Conservation (phyloP, 441 rosid genomes). For the Biscutella laevigata region DNA sequence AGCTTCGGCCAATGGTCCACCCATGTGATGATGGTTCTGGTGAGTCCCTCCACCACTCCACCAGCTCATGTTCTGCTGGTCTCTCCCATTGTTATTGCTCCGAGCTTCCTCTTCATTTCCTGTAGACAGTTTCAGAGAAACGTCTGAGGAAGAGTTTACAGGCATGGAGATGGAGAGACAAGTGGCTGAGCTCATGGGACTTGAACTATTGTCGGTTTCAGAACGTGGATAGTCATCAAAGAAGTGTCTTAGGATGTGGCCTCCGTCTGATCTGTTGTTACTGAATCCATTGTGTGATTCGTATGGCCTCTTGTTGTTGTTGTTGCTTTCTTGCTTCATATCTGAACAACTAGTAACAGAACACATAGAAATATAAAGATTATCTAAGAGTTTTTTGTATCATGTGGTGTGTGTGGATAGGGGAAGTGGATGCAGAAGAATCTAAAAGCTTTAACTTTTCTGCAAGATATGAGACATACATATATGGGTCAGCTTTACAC, state of each 20-base stretch:
- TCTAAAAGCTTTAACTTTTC: too few species aligned
- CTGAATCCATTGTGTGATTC: constrained; percentile 33
- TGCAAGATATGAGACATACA: too few species aligned
- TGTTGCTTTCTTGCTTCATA: constrained; percentile 23
- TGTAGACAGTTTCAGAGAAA: constrained; percentile 63
- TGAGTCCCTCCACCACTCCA: constrained; percentile 46
- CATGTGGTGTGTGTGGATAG: constrained; percentile 39
- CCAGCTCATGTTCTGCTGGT: constrained; percentile 52
- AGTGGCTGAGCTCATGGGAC: constrained; percentile 37
- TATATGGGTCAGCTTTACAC: too few species aligned
- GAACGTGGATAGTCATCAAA: constrained; percentile 86
- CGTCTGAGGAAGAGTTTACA: constrained; percentile 57
- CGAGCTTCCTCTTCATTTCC: constrained; percentile 43
- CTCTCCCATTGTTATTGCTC: constrained; percentile 29
- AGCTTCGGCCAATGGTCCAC: constrained; percentile 85
- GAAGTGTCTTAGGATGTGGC: constrained; percentile 65
- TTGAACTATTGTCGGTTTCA: constrained; percentile 36
- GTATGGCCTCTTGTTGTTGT: constrained; percentile 35
- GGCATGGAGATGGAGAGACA: constrained; percentile 70
- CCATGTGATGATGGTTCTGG: constrained; percentile 43
- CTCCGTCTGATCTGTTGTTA: constrained; percentile 41
- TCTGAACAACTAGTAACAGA: constrained; percentile 23
- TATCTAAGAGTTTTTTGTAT: constrained; percentile 1
- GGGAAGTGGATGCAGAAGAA: constrained; percentile 47
- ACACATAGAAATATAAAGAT: constrained; percentile 1